These are phyloP conservation scores for Emmonsiellopsis sp. DNA, from an alignment of 2,329 filamentous ascomycete species.

Conservation along the genomic window DNA sequence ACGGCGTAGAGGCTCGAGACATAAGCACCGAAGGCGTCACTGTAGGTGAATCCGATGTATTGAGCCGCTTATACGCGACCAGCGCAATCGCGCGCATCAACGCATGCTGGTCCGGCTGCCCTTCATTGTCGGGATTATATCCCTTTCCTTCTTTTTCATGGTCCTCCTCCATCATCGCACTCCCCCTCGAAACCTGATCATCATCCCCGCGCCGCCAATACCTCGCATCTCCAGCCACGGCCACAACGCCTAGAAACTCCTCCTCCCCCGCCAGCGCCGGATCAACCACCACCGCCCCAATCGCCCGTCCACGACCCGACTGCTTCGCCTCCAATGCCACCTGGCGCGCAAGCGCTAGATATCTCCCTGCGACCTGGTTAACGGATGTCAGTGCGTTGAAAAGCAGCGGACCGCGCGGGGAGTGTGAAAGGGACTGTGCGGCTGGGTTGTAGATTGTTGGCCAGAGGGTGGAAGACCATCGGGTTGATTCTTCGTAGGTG, in stretches of 20 bases:
- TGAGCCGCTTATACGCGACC: slow-evolving; percentile 32
- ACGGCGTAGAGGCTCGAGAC: not conserved
- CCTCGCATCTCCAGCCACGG: slow-evolving; percentile 37
- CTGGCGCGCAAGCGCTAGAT: slow-evolving; percentile 30
- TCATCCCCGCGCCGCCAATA: slow-evolving; percentile 16
- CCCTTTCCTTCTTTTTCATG: not conserved
- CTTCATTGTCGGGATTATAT: slow-evolving; percentile 29
- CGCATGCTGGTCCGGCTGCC: slow-evolving; percentile 37
- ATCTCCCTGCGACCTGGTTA: slow-evolving; percentile 28
- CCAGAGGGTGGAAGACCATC: slow-evolving; percentile 35
- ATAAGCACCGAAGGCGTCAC: not conserved
- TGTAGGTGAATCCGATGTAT: slow-evolving; percentile 10
- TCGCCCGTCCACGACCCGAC: slow-evolving; percentile 28
- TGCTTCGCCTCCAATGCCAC: slow-evolving; percentile 31
- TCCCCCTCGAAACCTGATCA: not conserved
- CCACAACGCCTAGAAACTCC: slow-evolving; percentile 32
- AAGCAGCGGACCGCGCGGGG: slow-evolving; percentile 33
- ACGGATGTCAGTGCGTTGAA: slow-evolving; percentile 26
- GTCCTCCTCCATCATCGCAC: not conserved
- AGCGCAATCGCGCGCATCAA: slow-evolving; percentile 38
- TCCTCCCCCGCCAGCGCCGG: slow-evolving; percentile 25
- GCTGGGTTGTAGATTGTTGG: slow-evolving; percentile 38
- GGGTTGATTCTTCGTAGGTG: slow-evolving; percentile 30
- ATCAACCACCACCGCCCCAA: slow-evolving; percentile 40
- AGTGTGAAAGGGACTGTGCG: slow-evolving; percentile 32